Base-by-base conservation (phyloP, 345 rosid species). In the Lagerstroemia speciosa region DNA sequence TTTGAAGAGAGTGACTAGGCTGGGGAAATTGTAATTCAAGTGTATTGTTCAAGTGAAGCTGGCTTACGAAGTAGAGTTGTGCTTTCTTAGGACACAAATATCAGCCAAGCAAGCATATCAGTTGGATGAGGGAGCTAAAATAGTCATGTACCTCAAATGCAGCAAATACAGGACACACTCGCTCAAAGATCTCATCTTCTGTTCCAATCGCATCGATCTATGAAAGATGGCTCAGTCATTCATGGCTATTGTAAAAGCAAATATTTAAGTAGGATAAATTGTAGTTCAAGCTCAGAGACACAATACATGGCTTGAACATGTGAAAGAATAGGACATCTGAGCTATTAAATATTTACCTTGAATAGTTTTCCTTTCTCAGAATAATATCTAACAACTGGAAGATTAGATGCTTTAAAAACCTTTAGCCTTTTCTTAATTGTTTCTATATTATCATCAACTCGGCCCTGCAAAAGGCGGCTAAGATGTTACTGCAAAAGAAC, bases 201-300 rank as follows among this genome's bases (percentile, higher is more conserved):
- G 86, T 72, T 79, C 99, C 97, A 37, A 88, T 77, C 15, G 96
- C 99, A 78, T 83, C 84, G 75, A 91, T 86, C 99, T 94, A 83
- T 78, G 81, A 58, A 29, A 15, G 8, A 8, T 65, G 15, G 67
- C 48, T 3, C 32, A 3, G 12, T 43, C 32, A 65, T 24, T 43
- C 32, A 65, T 24, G 50, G 10, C 48, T 20, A 52, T 55, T 52
- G 60, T 27, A 37, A 19, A 8, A 20, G 36, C 17, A 32, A 52
- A 34, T 9, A 27, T 19, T 20, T 41, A 53, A 11, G 27, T 6
- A 57, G 34, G 17, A 16, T 26, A 29, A 2, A 38, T 10, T 43
- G 43, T 41, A 41, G 46, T 41, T 41, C 15, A 41, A 8, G 9
- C 14, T 16, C 10, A 38, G 46, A 9, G 46, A 41, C 46, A 34